A percentile compares a stretch with the other conserved stretches of the same genome.
Conservation (phyloP, 2,329 filamentous ascomycete species). For the Hypocreales sp. region DNA sequence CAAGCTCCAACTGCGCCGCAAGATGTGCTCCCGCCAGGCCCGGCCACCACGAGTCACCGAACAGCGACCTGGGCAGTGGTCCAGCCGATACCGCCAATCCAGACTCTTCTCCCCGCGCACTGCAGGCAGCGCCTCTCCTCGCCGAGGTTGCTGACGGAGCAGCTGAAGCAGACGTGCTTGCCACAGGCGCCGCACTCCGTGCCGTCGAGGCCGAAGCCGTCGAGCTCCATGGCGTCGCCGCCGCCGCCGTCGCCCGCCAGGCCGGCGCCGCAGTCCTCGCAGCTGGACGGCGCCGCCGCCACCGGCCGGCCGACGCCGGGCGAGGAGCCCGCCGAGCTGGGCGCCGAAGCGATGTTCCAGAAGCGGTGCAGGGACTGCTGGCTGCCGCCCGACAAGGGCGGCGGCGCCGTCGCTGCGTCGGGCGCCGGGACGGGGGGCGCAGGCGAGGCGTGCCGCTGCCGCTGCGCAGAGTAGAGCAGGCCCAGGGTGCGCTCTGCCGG, state of each 20-base stretch:
- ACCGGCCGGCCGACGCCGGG: slow-evolving; percentile 6
- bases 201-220: slow-evolving; percentile 12
- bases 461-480: slow-evolving; percentile 42
- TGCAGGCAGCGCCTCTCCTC: slow-evolving; percentile 34
- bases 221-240: slow-evolving; percentile 23
- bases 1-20: too few relatives aligned
- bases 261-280: slow-evolving; percentile 36
- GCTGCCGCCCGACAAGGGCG: slow-evolving; percentile 4
- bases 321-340: slow-evolving; percentile 12
- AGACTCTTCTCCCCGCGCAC: slow-evolving; percentile 27
- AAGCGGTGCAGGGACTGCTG: slow-evolving; percentile 38
- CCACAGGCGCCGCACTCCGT: slow-evolving; percentile 32
- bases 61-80: slow-evolving; percentile 6
- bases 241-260: slow-evolving; percentile 7
- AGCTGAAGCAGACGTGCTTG: slow-evolving; percentile 42
- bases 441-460: slow-evolving; percentile 8
- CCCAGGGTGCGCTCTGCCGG: slow-evolving; percentile 37
- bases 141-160: slow-evolving; percentile 42
- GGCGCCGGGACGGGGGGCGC: background rate
- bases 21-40: too few relatives aligned
- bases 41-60: too few relatives aligned
- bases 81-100: slow-evolving; percentile 7
- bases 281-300: slow-evolving; percentile 17
- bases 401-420: background rate
- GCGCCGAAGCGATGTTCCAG: slow-evolving; percentile 35